Evolutionary conservation across 176 grass and related monocot genomes (phyloP), one percentile per base, ranked within the genome.

Genomic region (Ampelocalamus luodianensis): DNA sequence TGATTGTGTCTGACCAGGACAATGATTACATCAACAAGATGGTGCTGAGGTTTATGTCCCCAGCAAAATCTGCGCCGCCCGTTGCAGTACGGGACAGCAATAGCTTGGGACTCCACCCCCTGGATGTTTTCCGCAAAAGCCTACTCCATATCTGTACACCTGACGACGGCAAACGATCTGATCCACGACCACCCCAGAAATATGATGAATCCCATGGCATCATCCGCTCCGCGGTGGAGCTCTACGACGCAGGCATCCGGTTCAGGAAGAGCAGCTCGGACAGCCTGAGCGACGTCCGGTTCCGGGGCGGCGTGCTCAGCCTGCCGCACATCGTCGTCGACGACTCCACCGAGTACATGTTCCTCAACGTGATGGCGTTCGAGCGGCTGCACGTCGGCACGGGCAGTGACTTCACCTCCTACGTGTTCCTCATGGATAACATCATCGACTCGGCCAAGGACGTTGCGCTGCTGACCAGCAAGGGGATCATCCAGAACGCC

Each of bases 341-440:
- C 81, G 94, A 97, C 72, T 43, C 88, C 22, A 94, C 94, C 42
- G 91, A 94, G 82, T 92, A 85, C 85, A 86, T 92, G 90, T 85
- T 94, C 78, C 89, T 97, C 16, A 94, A 97, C 83, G 78, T 97
- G 69, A 97, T 92, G 94, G 94, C 94, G 20, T 97, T 97, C 72
- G 92, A 97, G 87, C 82, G 94, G 17, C 89, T 97, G 27, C 89
- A 92, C 78, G 85, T 85, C 10, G 87, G 85, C 49, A 88, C 90
- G 1, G 90, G 94, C 18, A 93, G 87, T 82, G 92, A 97, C 66
- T 83, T 97, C 5, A 92, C 94, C 0, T 87, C 94, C 0, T 97
- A 94, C 53, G 85, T 97, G 26, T 97, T 92, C 84, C 94, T 97
- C 88, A 97, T 97, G 94, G 94, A 97, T 75, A 97, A 87, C 79